Base-by-base conservation (phyloP, 192 early-diverging fungal species). In the Backusella tarrabulga region DNA sequence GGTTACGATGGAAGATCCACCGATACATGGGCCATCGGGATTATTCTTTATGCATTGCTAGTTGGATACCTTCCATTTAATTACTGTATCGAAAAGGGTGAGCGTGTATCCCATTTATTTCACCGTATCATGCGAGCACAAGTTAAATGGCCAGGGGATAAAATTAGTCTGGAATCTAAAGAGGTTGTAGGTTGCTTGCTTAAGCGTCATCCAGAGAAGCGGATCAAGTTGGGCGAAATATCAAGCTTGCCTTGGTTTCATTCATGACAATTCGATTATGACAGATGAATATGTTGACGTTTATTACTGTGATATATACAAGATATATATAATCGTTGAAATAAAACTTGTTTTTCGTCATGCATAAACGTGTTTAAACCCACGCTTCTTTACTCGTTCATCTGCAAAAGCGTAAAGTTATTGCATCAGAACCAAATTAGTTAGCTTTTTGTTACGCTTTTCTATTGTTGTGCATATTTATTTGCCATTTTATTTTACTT, bases 11-110 rank as follows among this genome's bases (percentile, higher is more conserved):
- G 92, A 11, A 79, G 88, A 19, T 71, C 85, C 52, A 90, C 90
- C 1, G 95, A 97, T 80, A 82, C 95, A 19, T 97, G 95, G 95
- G 85, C 93, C 5, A 78, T 95, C 1, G 95, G 94, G 15, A 88
- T 92, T 29, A 87, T 96, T 3, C 85, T 96, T 23, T 96, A 92
- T 80, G 89, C 91, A 14, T 78, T 96, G 60, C 70, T 96, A 19
- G 86, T 91, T 3, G 94, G 92, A 1, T 85, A 87, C 66, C 75
- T 96, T 32, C 95, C 95, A 0, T 96, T 96, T 78, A 87, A 88
- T 70, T 90, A 91, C 79, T 85, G 87, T 38, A 79, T 83, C 4
- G 86, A 80, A 32, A 77, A 83, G 81, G 86, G 75, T 68, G 86
- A 87, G 75, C 77, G 68, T 29, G 82, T 82, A 46, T 83, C 80